These are phyloP conservation scores for Magnolia officinalis DNA, from an alignment of 164 flowering plant species.

Conservation along the genomic window DNA sequence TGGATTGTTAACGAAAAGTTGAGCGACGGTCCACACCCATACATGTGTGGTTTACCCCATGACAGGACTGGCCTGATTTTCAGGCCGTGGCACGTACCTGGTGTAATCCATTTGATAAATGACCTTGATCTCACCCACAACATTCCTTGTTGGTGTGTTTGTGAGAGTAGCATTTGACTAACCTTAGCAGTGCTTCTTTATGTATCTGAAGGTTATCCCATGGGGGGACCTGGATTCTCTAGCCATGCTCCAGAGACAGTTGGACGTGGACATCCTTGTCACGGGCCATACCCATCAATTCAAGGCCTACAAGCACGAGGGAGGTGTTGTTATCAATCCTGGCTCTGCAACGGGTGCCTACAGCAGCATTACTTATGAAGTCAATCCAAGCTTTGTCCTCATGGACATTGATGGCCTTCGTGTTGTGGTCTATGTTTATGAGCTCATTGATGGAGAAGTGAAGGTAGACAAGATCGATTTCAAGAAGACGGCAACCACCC, in stretches of 20 bases:
- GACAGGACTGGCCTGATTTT: too few species aligned
- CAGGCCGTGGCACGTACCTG: too few species aligned
- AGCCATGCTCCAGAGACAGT: constrained; percentile 94
- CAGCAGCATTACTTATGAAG: constrained; percentile 26
- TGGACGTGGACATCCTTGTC: constrained; percentile 93
- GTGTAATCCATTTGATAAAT: too few species aligned
- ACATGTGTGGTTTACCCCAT: too few species aligned
- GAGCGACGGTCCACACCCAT: too few species aligned
- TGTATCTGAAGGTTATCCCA: constrained; percentile 60
- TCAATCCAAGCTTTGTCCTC: constrained; percentile 18
- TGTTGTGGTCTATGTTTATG: constrained; percentile 20
- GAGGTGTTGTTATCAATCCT: constrained; percentile 32
- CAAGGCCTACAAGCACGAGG: constrained; percentile 33
- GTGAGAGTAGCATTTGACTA: background rate
- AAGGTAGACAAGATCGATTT: constrained; percentile 34
- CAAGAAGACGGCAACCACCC: constrained; percentile 26
- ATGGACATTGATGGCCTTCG: constrained; percentile 21
- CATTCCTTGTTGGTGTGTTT: too few species aligned
- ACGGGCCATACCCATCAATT: constrained; percentile 92
- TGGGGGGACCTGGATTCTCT: constrained; percentile 97
- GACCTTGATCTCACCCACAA: too few species aligned
- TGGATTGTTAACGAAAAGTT: too few species aligned
- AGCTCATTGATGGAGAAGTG: constrained; percentile 24
- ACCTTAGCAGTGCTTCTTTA: background rate
- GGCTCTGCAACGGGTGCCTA: constrained; percentile 34